Evolutionary conservation across 371 early-diverging fungal genomes (phyloP).

Genomic region (Dentiscutata heterogama): DNA sequence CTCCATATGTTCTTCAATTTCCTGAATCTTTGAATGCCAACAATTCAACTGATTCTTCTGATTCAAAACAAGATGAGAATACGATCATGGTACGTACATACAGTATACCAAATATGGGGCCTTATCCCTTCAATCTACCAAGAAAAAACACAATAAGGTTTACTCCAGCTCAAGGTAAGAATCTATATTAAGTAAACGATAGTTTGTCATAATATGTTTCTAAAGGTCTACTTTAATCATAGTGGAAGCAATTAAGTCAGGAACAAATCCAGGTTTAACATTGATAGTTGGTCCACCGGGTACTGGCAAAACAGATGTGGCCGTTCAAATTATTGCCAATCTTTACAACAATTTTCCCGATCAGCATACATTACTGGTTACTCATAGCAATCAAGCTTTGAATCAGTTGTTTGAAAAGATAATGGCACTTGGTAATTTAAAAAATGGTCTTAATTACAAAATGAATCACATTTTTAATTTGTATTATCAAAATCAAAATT

Average conservation of each 20-base stretch:
- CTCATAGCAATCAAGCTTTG: constrained; percentile 96
- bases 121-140: constrained; percentile 75
- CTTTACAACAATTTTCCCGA: constrained; percentile 90
- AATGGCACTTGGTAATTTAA: constrained; percentile 64
- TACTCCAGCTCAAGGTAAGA: constrained; percentile 80
- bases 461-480: background rate
- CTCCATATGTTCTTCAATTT: constrained; percentile 75
- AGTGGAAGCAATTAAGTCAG: constrained; percentile 88
- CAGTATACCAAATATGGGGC: constrained; percentile 73
- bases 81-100: constrained; percentile 68
- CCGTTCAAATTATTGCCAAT: constrained; percentile 95
- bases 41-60: constrained; percentile 33
- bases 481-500: background rate
- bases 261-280: constrained; percentile 86
- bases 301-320: constrained; percentile 97
- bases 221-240: constrained; percentile 35
- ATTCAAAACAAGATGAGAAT: constrained; percentile 52
- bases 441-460: background rate
- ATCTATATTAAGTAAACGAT: background rate
- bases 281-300: constrained; percentile 97
- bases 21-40: constrained; percentile 50
- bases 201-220: constrained; percentile 44
- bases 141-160: constrained; percentile 81
- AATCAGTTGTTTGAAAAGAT: constrained; percentile 97
- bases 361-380: constrained; percentile 91